These are phyloP conservation scores for Casuarina equisetifolia DNA, from an alignment of 306 rosid species.

Conservation along the genomic window DNA sequence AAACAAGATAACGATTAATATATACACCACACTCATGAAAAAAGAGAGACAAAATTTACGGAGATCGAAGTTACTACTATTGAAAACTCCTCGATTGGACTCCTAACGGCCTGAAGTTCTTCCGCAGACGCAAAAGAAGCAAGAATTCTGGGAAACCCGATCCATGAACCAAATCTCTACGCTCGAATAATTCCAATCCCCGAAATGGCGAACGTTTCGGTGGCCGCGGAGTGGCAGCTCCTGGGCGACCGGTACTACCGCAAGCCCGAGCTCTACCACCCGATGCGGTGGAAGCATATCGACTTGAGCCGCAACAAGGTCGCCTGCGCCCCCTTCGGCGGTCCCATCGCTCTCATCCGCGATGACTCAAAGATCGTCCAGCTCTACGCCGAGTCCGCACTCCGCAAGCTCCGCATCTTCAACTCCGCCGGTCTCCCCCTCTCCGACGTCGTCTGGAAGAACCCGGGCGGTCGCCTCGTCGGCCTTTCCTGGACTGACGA, in stretches of 20 bases:
- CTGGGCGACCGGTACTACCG: constrained; percentile 93
- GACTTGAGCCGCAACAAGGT: constrained; percentile 88
- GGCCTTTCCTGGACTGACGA: constrained; percentile 90
- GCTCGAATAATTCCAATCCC: not conserved
- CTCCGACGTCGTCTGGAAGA: constrained; percentile 81
- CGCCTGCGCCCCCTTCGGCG: constrained; percentile 91
- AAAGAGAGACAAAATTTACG: too few relatives aligned
- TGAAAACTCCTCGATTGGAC: not conserved
- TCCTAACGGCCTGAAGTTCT: not conserved
- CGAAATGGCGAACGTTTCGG: constrained; percentile 83
- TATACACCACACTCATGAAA: too few relatives aligned
- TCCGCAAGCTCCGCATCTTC: constrained; percentile 90
- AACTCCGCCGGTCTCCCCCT: constrained; percentile 65
- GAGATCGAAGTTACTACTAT: not conserved
- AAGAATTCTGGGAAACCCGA: not conserved
- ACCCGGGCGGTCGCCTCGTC: constrained; percentile 79
- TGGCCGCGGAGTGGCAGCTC: constrained; percentile 98
- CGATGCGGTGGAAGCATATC: constrained; percentile 73
- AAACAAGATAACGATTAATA: too few relatives aligned
- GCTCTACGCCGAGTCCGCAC: constrained; percentile 92
- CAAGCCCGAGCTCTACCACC: constrained; percentile 78
- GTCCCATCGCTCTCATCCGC: constrained; percentile 90
- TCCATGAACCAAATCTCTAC: not conserved
- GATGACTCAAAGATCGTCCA: constrained; percentile 99
- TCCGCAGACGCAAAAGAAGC: not conserved